phyloP scores from a whole-genome alignment of 495 filamentous ascomycete species.

The Annulohypoxylon nitens region DNA sequence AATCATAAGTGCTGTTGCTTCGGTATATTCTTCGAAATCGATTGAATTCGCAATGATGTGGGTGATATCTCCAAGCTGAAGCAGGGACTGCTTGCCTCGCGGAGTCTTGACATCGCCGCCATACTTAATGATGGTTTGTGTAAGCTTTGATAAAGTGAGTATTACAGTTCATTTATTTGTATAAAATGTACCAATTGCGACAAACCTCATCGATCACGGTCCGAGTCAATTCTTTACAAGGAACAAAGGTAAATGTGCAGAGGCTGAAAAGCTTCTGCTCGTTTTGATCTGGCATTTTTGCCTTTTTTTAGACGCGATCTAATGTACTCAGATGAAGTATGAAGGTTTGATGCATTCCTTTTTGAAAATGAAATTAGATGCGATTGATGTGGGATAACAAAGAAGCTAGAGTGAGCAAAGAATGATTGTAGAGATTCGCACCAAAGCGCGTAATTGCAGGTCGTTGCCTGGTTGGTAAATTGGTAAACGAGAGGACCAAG shows the following conservation, averaged over 20 bases:
- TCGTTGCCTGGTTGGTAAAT: conserved; percentile 11
- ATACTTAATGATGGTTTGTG: conserved; percentile 63
- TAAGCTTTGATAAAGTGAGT: conserved; percentile 61
- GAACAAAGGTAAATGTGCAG: conserved; percentile 61
- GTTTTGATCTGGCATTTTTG: conserved; percentile 59
- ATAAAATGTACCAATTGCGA: background rate
- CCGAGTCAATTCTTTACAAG: conserved; percentile 58
- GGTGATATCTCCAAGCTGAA: conserved; percentile 72
- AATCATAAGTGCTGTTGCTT: conserved; percentile 77
- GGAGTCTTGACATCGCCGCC: conserved; percentile 66
- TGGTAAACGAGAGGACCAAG: background rate
- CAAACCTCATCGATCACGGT: conserved; percentile 61
- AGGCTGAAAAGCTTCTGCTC: conserved; percentile 51
- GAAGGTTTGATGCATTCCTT: conserved; percentile 25
- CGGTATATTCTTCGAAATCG: conserved; percentile 87
- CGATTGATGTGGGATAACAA: background rate
- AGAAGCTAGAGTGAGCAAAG: background rate
- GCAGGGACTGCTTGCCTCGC: conserved; percentile 47
- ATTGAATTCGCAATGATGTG: conserved; percentile 88
- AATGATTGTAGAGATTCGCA: conserved; percentile 11
- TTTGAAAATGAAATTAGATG: background rate
- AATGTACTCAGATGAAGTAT: background rate
- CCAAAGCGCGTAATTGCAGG: conserved; percentile 4
- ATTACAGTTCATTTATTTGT: conserved; percentile 36
- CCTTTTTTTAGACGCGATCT: conserved; percentile 22